A percentile compares a stretch with the other conserved stretches of the same genome.
These are phyloP conservation scores for Ceratocystis variospora DNA, from an alignment of 2,329 filamentous ascomycete genomes.

Conservation along the genomic window DNA sequence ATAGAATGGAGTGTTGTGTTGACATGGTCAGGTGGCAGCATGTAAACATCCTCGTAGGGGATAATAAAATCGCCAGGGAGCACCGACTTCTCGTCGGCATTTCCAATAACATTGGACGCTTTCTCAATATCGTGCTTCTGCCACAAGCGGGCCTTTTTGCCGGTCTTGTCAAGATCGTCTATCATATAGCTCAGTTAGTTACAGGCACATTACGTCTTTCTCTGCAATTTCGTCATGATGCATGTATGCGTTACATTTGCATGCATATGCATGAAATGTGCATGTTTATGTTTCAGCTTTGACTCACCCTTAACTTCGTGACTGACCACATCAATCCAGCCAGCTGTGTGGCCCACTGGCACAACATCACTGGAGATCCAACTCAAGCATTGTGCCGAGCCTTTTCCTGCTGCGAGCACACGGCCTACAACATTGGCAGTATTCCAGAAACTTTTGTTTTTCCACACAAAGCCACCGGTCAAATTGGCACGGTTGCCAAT, in stretches of 20 bases:
- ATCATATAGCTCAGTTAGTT: slow-evolving; percentile 8
- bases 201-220: neutral
- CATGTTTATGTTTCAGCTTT: neutral
- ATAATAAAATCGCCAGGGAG: slow-evolving; percentile 50
- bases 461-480: slow-evolving; percentile 50
- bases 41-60: slow-evolving; percentile 42
- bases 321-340: slow-evolving; percentile 46
- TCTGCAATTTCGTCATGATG: neutral
- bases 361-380: slow-evolving; percentile 51
- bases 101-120: slow-evolving; percentile 47
- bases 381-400: slow-evolving; percentile 52
- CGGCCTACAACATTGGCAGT: slow-evolving; percentile 51
- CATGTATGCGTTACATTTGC: neutral
- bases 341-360: slow-evolving; percentile 38
- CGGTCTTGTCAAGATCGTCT: slow-evolving; percentile 38
- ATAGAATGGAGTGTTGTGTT: slow-evolving; percentile 38
- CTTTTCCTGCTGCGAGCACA: slow-evolving; percentile 48
- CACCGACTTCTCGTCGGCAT: slow-evolving; percentile 39
- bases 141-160: slow-evolving; percentile 46
- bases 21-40: slow-evolving; percentile 34
- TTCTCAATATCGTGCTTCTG: slow-evolving; percentile 45
- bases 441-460: slow-evolving; percentile 54
- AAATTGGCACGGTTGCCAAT: slow-evolving; percentile 49
- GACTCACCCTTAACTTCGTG: slow-evolving; percentile 39
- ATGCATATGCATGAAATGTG: neutral